A percentile compares a stretch with the other conserved stretches of the same genome.
Evolutionary conservation across 306 rosid genomes (phyloP).

Genomic region (Fagus crenata): DNA sequence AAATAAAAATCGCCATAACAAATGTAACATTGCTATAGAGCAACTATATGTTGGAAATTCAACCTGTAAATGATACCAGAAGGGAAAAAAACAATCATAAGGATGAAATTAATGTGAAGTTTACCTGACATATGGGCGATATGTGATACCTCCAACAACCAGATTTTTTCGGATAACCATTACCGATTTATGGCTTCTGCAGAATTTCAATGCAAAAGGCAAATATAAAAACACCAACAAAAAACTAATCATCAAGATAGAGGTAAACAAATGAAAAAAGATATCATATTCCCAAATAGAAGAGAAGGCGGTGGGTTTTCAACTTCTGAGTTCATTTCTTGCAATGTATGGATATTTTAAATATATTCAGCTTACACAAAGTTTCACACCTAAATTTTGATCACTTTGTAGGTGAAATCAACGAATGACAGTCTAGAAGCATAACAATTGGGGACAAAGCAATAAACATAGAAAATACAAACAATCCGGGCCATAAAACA

Average conservation of each 20-base stretch:
- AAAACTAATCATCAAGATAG: constrained; percentile 15
- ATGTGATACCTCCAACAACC: constrained; percentile 96
- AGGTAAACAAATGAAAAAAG: background rate
- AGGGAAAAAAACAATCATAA: background rate
- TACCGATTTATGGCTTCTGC: constrained; percentile 92
- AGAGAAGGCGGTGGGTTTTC: background rate
- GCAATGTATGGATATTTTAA: background rate
- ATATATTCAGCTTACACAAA: background rate
- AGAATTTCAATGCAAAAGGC: constrained; percentile 30
- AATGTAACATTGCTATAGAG: background rate
- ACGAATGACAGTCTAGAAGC: background rate
- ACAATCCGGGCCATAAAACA: background rate
- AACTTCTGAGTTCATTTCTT: background rate
- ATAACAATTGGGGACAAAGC: background rate
- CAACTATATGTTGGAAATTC: background rate
- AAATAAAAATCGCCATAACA: background rate
- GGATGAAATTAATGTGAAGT: constrained; percentile 11
- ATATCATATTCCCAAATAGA: background rate
- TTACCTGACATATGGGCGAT: constrained; percentile 91
- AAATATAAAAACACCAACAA: background rate
- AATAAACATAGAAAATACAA: background rate
- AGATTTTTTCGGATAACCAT: constrained; percentile 83
- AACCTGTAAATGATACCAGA: constrained; percentile 1
- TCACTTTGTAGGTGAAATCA: background rate
- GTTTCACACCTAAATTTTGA: background rate